Conservation (phyloP, 176 grass and related monocot species). For the Oropetium thomaeum region DNA sequence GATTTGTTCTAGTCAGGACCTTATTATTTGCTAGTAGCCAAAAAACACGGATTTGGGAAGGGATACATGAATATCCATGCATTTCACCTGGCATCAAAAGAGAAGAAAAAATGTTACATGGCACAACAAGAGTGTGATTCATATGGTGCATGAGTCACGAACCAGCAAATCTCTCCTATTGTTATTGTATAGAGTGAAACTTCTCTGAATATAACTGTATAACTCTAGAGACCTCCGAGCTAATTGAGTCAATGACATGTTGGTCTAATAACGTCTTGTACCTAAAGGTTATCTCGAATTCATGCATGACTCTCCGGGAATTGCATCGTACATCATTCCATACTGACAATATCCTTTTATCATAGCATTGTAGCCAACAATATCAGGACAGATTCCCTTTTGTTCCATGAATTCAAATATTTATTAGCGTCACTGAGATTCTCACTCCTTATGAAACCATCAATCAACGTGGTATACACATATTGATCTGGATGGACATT, state of each 20-base stretch:
- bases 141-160: background rate
- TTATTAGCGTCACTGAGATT: slow-evolving; percentile 61
- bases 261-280: slow-evolving; percentile 47
- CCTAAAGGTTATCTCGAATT: slow-evolving; percentile 47
- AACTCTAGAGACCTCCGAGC: slow-evolving; percentile 19
- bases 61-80: too few species aligned
- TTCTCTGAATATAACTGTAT: slow-evolving; percentile 28
- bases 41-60: too few species aligned
- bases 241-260: slow-evolving; percentile 37
- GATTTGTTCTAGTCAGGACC: too few species aligned
- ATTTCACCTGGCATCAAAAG: too few species aligned
- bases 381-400: slow-evolving; percentile 41
- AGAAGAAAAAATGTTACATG: background rate
- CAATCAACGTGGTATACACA: slow-evolving; percentile 78
- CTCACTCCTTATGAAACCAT: slow-evolving; percentile 79
- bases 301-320: too few species aligned
- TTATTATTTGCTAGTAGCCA: too few species aligned
- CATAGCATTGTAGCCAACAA: slow-evolving; percentile 75
- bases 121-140: too few species aligned
- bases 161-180: slow-evolving; percentile 19
- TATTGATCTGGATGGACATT: slow-evolving; percentile 78
- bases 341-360: slow-evolving; percentile 87
- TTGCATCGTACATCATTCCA: slow-evolving; percentile 68
- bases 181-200: background rate
- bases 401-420: slow-evolving; percentile 65